Conservation (phyloP, 1,284 basidiomycete species). For the Tetrapyrgos nigripes region DNA sequence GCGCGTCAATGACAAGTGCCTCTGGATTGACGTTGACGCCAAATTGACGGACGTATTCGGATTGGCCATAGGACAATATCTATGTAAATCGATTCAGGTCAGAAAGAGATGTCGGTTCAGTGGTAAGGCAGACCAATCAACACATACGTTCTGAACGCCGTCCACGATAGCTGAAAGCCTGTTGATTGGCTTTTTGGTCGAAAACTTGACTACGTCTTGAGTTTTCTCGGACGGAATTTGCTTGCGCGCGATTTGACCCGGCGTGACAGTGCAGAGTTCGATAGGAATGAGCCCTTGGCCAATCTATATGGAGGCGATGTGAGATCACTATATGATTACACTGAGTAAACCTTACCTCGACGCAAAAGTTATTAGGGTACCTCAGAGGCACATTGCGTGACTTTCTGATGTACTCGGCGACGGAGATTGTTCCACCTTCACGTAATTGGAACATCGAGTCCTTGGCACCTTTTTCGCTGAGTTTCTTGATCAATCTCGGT, state of each 20-base stretch:
- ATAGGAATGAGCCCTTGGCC: constrained; percentile 72
- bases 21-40: constrained; percentile 62
- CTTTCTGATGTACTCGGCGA: constrained; percentile 55
- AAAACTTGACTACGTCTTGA: constrained; percentile 70
- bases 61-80: constrained; percentile 74
- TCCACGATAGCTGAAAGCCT: constrained; percentile 64
- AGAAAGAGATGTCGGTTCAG: neutral
- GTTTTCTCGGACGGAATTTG: constrained; percentile 74
- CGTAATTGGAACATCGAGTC: constrained; percentile 49
- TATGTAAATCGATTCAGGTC: constrained; percentile 29
- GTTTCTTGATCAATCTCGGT: constrained; percentile 49
- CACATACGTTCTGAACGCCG: constrained; percentile 54
- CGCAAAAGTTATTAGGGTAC: constrained; percentile 55
- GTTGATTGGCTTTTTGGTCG: constrained; percentile 69
- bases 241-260: constrained; percentile 78
- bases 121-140: neutral
- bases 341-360: constrained; percentile 54
- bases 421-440: constrained; percentile 49
- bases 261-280: constrained; percentile 68
- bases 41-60: constrained; percentile 74
- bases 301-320: constrained; percentile 47
- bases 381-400: constrained; percentile 45
- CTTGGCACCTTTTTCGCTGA: constrained; percentile 48
- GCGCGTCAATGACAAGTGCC: constrained; percentile 22
- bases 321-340: neutral